A percentile compares a stretch with the other conserved stretches of the same genome.
These are phyloP conservation scores for Lathyrus sativus DNA, from an alignment of 306 rosid species.

Conservation along the genomic window DNA sequence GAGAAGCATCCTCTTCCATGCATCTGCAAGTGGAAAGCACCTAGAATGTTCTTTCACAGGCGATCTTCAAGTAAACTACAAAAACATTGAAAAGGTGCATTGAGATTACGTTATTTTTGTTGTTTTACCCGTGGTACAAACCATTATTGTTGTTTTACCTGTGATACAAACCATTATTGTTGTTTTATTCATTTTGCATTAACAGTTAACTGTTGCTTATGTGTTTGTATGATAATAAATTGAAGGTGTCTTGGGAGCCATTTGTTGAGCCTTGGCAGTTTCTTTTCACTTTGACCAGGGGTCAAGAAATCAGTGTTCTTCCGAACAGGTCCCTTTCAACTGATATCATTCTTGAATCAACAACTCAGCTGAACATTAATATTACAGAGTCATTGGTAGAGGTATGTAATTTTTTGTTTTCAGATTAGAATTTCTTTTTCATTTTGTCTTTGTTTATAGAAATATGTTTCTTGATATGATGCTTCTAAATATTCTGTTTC, in stretches of 20 bases:
- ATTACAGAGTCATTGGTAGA: conserved; percentile 82
- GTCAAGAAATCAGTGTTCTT: conserved; percentile 62
- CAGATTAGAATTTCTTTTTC: background rate
- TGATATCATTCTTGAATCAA: conserved; percentile 65
- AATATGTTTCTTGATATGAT: conserved; percentile 26
- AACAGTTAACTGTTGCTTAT: conserved; percentile 32
- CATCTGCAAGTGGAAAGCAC: conserved; percentile 47
- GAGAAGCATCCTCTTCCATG: conserved; percentile 60
- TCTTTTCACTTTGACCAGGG: conserved; percentile 55
- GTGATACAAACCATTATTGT: too few relatives aligned
- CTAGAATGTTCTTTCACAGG: conserved; percentile 59
- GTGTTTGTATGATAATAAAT: conserved; percentile 35
- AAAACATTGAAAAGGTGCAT: conserved; percentile 79
- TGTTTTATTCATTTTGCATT: background rate
- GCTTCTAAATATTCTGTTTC: conserved; percentile 17
- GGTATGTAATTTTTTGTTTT: conserved; percentile 48
- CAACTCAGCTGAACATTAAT: conserved; percentile 71
- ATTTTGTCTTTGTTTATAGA: background rate
- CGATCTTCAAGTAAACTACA: conserved; percentile 72
- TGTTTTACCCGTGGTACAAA: background rate
- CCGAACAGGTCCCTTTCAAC: conserved; percentile 64
- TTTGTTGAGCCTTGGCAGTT: conserved; percentile 94
- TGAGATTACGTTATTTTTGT: conserved; percentile 14
- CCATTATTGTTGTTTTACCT: too few relatives aligned
- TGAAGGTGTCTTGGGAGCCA: conserved; percentile 94